Evolutionary conservation across 225 moss, liverwort and hornwort species (phyloP), one percentile per base, ranked within the genome.

Genomic region (Marchantia polymorpha): DNA sequence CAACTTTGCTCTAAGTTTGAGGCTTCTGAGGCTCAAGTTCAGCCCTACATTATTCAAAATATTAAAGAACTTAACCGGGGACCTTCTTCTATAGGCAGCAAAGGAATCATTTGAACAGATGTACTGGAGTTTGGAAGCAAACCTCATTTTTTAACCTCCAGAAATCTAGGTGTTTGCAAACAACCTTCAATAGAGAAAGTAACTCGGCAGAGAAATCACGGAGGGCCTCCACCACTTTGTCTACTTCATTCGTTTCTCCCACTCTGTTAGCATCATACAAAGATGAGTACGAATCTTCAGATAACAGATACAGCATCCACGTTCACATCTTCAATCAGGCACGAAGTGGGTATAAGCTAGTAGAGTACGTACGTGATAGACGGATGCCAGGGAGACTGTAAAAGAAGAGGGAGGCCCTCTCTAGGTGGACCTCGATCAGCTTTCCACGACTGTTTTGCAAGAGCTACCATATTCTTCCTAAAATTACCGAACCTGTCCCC

Each of bases 91-190:
- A 8, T n/a, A 70, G 31, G 11, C 49, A 71, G 71, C n/a, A 71
- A 10, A 8, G 0, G 23, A 15, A 12, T 10, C 12, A 23, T 27
- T 49, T 53, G 13, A 73, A 27, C 52, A 69, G n/a, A 39, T 19
- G 16, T 29, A 31, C 69, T 52, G 23, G 64, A 23, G 64, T 27
- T 52, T 56, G 13, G 12, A 54, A 74, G 52, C 64, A 75, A 76
- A 97, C 97, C 91, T 90, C 85, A 77, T 85, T 85, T 48, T 89
- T 78, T 72, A 65, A 72, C 69, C 81, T 89, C 94, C 94, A 97
- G 79, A 97, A 97, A 29, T 87, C 80, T 81, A 94, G 83, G 78
- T 97, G 91, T 72, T 89, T 88, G 64, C 80, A 89, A 78, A 92
- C 90, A 81, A 75, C 66, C 72, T 94, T 87, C 60, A 97, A 81